Evolutionary conservation across 495 filamentous ascomycete genomes (phyloP), one percentile per base, ranked within the genome.

Genomic region (Hypoxylon crocopeplum): DNA sequence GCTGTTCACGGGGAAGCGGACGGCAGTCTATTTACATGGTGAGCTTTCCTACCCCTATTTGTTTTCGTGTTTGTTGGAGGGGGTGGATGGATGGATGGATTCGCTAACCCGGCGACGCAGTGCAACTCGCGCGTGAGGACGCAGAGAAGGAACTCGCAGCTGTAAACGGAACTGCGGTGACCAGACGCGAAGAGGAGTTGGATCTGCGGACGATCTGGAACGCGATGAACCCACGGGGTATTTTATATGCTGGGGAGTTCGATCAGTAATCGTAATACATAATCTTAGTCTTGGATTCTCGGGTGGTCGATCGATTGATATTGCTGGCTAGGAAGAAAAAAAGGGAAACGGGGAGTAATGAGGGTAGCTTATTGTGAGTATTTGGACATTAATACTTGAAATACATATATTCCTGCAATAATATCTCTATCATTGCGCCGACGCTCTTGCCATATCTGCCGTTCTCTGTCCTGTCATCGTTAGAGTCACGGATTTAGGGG

Each of bases 11-110:
- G 82, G 79, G 1, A 86, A 85, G 75, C 66, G 79, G 34, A 77
- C 82, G 6, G 81, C 78, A 4, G 83, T 85, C 13, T 84, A 69
- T 44, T 37, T 82, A 17, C 83, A 86, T 65, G 79, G 82, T 84
- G 59, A 67, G 79, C 70, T 13, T 27, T 20, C 21, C 15, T 33
- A 21, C 0, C 16, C 30, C 7, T 24, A 7, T 21, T 16, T 24
- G 13, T 16, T 12, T 25, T 33, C 5, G 37, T 34, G 5, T 34
- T 34, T n/a, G n/a, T n/a, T n/a, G n/a, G n/a, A n/a, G n/a, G n/a
- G n/a, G n/a, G n/a, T n/a, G n/a, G n/a, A n/a, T n/a, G n/a, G n/a
- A n/a, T n/a, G n/a, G n/a, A n/a, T 34, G 32, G 7, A n/a, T 34
- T 34, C 3, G 48, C 62, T 65, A 48, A 68, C 39, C 3, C 1